A percentile compares a stretch with the other conserved stretches of the same genome.
These are phyloP conservation scores for Trifolium pratense DNA, from an alignment of 306 rosid species.

Conservation along the genomic window DNA sequence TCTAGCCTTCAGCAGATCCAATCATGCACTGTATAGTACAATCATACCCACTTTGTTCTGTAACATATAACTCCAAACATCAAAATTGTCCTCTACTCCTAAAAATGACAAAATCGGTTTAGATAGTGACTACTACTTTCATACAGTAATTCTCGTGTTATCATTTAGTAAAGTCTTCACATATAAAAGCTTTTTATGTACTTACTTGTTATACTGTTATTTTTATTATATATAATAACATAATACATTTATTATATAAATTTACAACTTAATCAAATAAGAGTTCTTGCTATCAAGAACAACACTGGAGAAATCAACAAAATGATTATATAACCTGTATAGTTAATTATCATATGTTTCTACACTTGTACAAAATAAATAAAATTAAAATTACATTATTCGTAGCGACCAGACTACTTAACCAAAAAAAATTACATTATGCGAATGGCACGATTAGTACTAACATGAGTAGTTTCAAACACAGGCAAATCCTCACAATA, in stretches of 20 bases:
- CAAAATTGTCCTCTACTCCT: not conserved
- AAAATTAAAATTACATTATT: slow-evolving; percentile 43
- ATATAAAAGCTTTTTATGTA: no score
- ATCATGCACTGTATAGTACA: no score
- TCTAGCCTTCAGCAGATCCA: no score
- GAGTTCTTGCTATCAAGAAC: not conserved
- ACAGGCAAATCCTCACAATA: slow-evolving; percentile 85
- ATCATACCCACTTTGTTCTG: not conserved
- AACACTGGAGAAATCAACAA: not conserved
- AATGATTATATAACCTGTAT: slow-evolving; percentile 25
- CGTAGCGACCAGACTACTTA: no score
- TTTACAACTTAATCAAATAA: slow-evolving; percentile 2
- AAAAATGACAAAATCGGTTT: not conserved
- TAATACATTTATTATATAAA: not conserved
- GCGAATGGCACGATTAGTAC: slow-evolving; percentile 69
- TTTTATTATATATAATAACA: no score
- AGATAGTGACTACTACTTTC: not conserved
- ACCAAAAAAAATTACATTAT: slow-evolving; percentile 40
- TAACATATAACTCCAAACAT: no score
- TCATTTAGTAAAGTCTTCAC: not conserved
- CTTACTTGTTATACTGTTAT: no score
- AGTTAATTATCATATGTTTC: not conserved
- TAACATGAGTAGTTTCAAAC: slow-evolving; percentile 73
- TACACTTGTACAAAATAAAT: not conserved
- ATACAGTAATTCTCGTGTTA: not conserved